Evolutionary conservation across 768 basidiomycete genomes (phyloP), one percentile per base, ranked within the genome.

Genomic region (Termitomyces sp.): DNA sequence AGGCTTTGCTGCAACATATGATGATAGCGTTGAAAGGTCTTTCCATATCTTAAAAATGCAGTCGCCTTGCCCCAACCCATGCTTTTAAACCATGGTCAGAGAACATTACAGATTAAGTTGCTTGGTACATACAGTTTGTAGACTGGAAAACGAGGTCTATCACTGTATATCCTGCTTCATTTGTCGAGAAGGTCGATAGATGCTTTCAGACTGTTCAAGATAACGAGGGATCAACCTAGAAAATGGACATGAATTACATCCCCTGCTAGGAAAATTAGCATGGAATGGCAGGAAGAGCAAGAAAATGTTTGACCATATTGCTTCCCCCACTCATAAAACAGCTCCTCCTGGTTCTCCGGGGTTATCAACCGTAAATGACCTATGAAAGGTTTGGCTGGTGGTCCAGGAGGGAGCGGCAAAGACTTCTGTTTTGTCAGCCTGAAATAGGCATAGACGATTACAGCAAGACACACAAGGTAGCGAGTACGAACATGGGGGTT

Each of bases 1-100:
- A 70, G n/a, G 27, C 60, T 57, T 20, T 62, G 55, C 10, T 68
- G 63, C 2, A 65, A 57, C 32, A 64, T 55, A 22, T 53, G 43
- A 10, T 67, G 44, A 20, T 69, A 63, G 2, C 50, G 56, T 26
- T 50, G 54, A 34, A 62, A 69, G 12, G 51, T 16, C 34, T 66
- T 55, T 3, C 66, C 61, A 40, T 69, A 67, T 7, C 22, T 33
- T 0, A 62, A 32, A 44, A 68, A 64, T 7, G 44, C 30, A 30
- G 62, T 27, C 8, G 57, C 26, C 3, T 55, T 45, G 9, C 30
- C 8, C 55, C 57, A 64, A 3, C 66, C 65, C 55, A 64, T 62
- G 20, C 65, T 67, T 39, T 9, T 0, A 10, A 52, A 4, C 10
- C 16, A 24, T n/a, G 26, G 8, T 52, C 36, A 52, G 50, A 13